phyloP scores from a whole-genome alignment of 768 basidiomycete genomes.

The Gloeostereum incarnatum region DNA sequence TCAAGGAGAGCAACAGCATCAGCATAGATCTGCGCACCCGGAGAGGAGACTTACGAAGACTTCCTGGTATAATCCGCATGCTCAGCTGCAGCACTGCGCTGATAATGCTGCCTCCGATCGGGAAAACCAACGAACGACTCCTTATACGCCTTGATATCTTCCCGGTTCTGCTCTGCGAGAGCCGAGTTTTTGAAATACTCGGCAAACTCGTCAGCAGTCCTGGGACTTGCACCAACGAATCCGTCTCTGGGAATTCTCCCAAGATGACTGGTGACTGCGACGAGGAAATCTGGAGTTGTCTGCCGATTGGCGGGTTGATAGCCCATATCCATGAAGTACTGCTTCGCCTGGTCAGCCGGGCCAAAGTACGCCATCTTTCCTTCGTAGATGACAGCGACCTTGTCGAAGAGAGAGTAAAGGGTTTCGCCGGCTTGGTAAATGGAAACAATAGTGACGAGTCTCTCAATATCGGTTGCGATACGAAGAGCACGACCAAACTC shows the following conservation, averaged over 20 bases:
- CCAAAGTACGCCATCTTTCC: constrained; percentile 73
- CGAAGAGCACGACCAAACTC: constrained; percentile 66
- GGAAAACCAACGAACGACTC: constrained; percentile 32
- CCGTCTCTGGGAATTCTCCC: constrained; percentile 41
- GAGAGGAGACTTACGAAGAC: constrained; percentile 6
- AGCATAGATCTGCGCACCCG: not conserved
- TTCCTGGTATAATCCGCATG: constrained; percentile 35
- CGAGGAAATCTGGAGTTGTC: constrained; percentile 59
- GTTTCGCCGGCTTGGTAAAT: constrained; percentile 80
- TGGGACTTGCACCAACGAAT: constrained; percentile 33
- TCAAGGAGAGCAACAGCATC: not conserved
- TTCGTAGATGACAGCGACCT: constrained; percentile 69
- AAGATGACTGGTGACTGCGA: constrained; percentile 50
- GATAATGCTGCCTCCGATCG: constrained; percentile 32
- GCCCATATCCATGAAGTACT: constrained; percentile 68
- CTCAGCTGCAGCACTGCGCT: constrained; percentile 37
- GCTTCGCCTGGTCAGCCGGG: constrained; percentile 47
- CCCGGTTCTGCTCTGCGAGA: constrained; percentile 28
- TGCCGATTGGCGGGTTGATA: constrained; percentile 54
- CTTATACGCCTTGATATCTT: constrained; percentile 37
- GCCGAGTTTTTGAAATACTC: constrained; percentile 31
- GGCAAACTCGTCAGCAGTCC: constrained; percentile 50
- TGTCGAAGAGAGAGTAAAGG: constrained; percentile 58
- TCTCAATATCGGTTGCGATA: constrained; percentile 46
- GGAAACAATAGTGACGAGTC: constrained; percentile 61